Percentiles rank a stretch among this genome's conserved stretches.
phyloP scores from a whole-genome alignment of 495 filamentous ascomycete species.

The Choiromyces venosus region DNA sequence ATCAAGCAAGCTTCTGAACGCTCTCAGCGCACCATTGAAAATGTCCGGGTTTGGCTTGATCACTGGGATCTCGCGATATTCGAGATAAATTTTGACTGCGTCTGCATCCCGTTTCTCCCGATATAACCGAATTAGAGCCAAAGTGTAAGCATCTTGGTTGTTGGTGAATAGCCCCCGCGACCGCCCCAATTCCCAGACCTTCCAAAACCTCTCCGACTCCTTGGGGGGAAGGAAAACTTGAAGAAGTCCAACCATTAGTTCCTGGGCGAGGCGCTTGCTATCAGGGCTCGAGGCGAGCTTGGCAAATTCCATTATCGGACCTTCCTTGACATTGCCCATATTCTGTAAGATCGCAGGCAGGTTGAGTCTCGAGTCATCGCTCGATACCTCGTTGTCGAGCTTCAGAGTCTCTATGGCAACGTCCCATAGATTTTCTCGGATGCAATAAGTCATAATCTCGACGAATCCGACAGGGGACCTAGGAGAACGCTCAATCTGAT shows the following conservation, averaged over 20 bases:
- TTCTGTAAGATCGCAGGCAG: background rate
- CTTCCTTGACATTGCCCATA: background rate
- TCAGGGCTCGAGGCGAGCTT: background rate
- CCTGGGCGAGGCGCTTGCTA: background rate
- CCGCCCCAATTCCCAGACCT: background rate
- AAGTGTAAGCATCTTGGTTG: background rate
- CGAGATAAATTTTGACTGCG: constrained; percentile 19
- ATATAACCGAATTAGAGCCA: background rate
- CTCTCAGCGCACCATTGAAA: constrained; percentile 47
- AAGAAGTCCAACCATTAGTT: background rate
- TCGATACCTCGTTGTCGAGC: background rate
- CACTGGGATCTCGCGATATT: constrained; percentile 34
- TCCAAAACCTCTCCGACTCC: background rate
- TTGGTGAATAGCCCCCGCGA: background rate
- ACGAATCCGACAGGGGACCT: background rate
- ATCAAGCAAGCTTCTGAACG: constrained; percentile 45
- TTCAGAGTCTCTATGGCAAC: background rate
- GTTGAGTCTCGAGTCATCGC: background rate
- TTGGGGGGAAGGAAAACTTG: background rate
- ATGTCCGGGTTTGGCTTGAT: constrained; percentile 37
- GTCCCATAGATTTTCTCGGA: background rate
- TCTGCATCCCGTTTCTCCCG: background rate
- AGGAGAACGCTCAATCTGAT: background rate
- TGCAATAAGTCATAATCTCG: background rate
- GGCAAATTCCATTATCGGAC: background rate